Evolutionary conservation across 306 rosid genomes (phyloP).

Genomic region (Cicer arietinum): DNA sequence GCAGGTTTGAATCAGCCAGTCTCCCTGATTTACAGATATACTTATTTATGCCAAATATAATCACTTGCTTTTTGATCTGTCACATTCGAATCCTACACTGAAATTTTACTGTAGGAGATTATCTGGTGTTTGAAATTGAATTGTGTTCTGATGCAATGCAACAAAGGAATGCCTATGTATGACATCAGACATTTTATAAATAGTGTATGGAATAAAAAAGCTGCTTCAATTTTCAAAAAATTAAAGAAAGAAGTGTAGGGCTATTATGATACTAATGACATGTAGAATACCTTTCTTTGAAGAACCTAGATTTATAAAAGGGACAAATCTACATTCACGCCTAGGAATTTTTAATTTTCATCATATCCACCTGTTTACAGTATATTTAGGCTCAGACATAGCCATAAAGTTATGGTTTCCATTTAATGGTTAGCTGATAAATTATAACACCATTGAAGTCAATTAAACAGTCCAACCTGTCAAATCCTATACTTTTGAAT

Average conservation of each 20-base stretch:
- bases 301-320: background rate
- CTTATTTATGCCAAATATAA: background rate
- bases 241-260: conserved; percentile 25
- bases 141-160: conserved; percentile 8
- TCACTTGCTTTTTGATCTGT: conserved; percentile 14
- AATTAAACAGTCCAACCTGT: no score
- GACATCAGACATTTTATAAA: background rate
- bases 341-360: conserved; percentile 1
- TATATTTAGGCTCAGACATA: background rate
- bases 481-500: no score
- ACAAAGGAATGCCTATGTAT: background rate
- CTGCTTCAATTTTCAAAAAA: conserved; percentile 17
- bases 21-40: conserved; percentile 9
- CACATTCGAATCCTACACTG: background rate
- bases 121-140: conserved; percentile 3
- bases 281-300: conserved; percentile 6
- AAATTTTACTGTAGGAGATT: background rate
- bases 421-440: conserved; percentile 4
- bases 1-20: conserved; percentile 61
- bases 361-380: background rate
- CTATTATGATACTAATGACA: conserved; percentile 8
- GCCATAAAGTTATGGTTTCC: background rate
- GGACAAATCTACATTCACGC: background rate
- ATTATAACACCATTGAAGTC: background rate
- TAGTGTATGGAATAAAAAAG: conserved; percentile 17